A percentile compares a stretch with the other conserved stretches of the same genome.
phyloP scores from a whole-genome alignment of 495 filamentous ascomycete species.

The Hypoxylon intermedium region DNA sequence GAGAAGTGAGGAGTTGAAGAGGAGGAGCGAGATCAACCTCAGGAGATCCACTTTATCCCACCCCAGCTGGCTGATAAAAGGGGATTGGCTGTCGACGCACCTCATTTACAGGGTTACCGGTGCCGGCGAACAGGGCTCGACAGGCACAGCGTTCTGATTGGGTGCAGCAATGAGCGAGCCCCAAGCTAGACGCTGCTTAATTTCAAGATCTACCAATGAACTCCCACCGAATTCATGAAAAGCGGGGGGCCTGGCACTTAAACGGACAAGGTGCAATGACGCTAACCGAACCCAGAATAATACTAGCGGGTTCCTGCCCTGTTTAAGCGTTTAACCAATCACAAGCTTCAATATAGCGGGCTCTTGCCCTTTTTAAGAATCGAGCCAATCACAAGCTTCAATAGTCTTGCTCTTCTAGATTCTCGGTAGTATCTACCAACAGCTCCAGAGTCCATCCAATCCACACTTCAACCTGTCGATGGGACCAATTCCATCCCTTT shows the following conservation, averaged over 20 bases:
- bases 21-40: conserved; percentile 38
- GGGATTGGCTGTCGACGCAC: conserved; percentile 26
- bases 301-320: conserved; percentile 11
- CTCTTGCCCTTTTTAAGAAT: conserved; percentile 5
- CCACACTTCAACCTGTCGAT: conserved; percentile 18
- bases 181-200: conserved; percentile 34
- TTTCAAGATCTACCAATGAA: conserved; percentile 35
- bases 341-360: too few relatives aligned
- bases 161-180: conserved; percentile 3
- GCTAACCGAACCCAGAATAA: conserved; percentile 14
- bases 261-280: conserved; percentile 28
- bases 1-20: conserved; percentile 38
- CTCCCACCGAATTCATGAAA: background rate
- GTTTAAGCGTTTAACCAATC: conserved; percentile 12
- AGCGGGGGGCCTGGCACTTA: conserved; percentile 18
- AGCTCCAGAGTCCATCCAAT: too few relatives aligned
- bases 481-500: background rate
- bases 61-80: too few relatives aligned
- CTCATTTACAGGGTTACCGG: conserved; percentile 11
- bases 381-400: conserved; percentile 21
- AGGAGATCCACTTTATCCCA: too few relatives aligned
- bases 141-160: conserved; percentile 35
- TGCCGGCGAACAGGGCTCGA: conserved; percentile 11
- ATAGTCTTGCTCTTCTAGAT: background rate
- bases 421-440: conserved; percentile 11